Base-by-base conservation (phyloP, 805 yeast genomes). In the Lipomyces spencermartinsiae region DNA sequence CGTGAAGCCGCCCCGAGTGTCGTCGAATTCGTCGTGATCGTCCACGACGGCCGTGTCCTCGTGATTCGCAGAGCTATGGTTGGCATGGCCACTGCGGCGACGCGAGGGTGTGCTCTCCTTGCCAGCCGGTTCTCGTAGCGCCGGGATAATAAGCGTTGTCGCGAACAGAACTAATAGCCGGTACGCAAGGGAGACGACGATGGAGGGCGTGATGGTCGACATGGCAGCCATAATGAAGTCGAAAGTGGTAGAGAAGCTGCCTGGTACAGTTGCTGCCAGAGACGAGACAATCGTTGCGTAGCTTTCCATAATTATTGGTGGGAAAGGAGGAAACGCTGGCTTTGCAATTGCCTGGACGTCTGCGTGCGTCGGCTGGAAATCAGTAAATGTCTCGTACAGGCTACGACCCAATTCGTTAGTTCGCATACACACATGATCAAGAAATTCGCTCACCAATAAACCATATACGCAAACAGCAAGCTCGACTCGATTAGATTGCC, bases 401-500 rank as follows among this genome's bases (percentile, higher is more conserved):
- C 64, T 61, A 34, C 7, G 16, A 35, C 12, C 14, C 29, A n/a
- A 53, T 25, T 53, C 6, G 56, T 53, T 53, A 53, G 34, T 57
- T 22, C 2, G 2, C 29, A n/a, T 29, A 16, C 10, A 10, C 37
- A 19, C 14, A 22, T 53, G n/a, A 49, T 10, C 29, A 25, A 43
- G 16, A 53, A 35, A 2, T 35, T 8, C 10, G 31, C 59, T 25
- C n/a, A 61, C 64, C 97, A 92, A 76, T 96, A 90, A 35, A 95
- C 97, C 69, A 94, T 89, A 78, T 95, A 95, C 8, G 96, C 94
- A 76, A 93, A 88, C 74, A 95, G 83, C 66, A 94, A 80, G 12
- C 97, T 90, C 39, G 93, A 86, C 79, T 95, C 99, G 62, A 93
- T 84, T n/a, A 94, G 88, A n/a, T 94, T 89, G 2, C 98, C 98